phyloP scores from a whole-genome alignment of 768 basidiomycete genomes.

The Trametes villosa region DNA sequence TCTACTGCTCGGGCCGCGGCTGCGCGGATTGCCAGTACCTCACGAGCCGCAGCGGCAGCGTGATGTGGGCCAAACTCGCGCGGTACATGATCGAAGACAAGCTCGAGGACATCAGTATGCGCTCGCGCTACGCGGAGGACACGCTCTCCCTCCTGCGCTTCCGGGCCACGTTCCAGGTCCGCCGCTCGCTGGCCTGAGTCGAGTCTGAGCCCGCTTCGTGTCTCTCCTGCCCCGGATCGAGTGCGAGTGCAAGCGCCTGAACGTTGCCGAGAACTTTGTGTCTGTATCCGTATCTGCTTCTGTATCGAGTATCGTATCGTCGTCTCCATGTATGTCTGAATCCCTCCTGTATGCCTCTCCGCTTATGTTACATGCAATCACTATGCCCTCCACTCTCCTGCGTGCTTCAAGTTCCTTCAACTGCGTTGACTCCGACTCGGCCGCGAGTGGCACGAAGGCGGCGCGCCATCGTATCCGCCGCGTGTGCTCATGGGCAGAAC shows the following conservation, averaged over 20 bases:
- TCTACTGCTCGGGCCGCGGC: conserved; percentile 1
- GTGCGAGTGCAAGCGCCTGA: background rate
- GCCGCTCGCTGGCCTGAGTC: background rate
- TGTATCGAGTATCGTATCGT: too few relatives aligned
- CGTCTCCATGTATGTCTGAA: too few relatives aligned
- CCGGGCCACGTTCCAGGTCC: conserved; percentile 1
- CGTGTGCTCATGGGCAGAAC: conserved; percentile 43
- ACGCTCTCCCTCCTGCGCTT: conserved; percentile 3
- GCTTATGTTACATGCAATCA: background rate
- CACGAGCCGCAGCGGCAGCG: background rate
- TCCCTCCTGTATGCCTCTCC: background rate
- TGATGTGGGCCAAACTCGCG: conserved; percentile 5
- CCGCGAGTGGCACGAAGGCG: too few relatives aligned
- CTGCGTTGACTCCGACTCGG: too few relatives aligned
- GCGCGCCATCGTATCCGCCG: too few relatives aligned
- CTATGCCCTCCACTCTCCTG: background rate
- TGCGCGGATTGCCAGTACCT: conserved; percentile 15
- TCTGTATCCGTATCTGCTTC: too few relatives aligned
- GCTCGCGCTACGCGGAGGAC: conserved; percentile 5
- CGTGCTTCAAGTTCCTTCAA: too few relatives aligned
- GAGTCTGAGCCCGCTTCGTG: too few relatives aligned
- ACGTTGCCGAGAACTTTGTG: background rate
- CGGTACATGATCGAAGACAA: background rate
- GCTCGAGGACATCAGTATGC: background rate
- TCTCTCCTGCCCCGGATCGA: background rate